Conservation (phyloP, 768 basidiomycete species). For the Suillus hirtellus region DNA sequence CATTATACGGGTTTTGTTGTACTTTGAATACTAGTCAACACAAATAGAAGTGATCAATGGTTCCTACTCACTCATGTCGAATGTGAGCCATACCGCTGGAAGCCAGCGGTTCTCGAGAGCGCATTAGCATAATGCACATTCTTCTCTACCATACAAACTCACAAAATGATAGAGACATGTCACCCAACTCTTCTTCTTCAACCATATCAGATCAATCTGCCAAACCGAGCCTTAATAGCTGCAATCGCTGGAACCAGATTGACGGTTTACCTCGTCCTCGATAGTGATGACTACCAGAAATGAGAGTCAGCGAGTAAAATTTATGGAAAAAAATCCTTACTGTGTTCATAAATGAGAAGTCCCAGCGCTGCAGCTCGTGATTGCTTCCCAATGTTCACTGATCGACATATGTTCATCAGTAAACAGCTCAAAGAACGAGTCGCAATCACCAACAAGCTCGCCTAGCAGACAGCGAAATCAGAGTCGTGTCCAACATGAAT, state of each 20-base stretch:
- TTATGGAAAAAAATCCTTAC: conserved; percentile 2
- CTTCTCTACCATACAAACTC: neutral
- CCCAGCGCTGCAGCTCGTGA: conserved; percentile 14
- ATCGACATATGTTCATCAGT: neutral
- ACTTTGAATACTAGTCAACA: conserved; percentile 2
- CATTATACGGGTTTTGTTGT: neutral
- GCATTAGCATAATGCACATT: neutral
- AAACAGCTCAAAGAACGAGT: neutral
- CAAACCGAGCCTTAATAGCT: neutral
- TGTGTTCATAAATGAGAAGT: conserved; percentile 17
- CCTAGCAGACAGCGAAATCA: neutral
- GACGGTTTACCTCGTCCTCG: conserved; percentile 11
- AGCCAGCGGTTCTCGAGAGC: conserved; percentile 14
- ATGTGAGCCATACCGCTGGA: conserved; percentile 9
- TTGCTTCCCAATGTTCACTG: conserved; percentile 14
- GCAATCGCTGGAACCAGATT: neutral
- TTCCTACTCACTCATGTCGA: conserved; percentile 10
- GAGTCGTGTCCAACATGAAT: neutral
- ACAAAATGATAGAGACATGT: conserved; percentile 16
- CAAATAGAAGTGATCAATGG: neutral
- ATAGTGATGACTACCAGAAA: conserved; percentile 11
- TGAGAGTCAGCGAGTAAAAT: neutral
- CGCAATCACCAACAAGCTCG: neutral
- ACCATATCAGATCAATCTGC: conserved; percentile 17
- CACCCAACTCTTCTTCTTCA: conserved; percentile 14